Evolutionary conservation across 306 rosid genomes (phyloP), one percentile per base, ranked within the genome.

Genomic region (Lablab purpureus): DNA sequence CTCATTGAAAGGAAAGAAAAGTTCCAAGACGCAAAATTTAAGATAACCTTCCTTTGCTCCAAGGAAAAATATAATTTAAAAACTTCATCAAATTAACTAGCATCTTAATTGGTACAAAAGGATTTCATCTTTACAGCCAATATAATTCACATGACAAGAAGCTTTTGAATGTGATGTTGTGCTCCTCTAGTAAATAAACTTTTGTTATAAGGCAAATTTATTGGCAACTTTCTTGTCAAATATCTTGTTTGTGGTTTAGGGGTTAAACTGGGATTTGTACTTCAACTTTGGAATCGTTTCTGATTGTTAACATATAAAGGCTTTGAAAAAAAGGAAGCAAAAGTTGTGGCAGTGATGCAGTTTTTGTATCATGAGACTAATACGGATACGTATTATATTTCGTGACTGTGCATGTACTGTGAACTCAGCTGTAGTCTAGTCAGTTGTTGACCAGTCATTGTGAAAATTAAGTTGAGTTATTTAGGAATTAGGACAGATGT

Each of bases 101-200:
- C 64, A 80, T 70, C 73, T 58, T 41, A 46, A 52, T 46, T 34
- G 50, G 45, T 27, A 69, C 62, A 23, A 36, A 74, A 30, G 25
- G 50, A 75, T 79, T 59, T 41, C 81, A 82, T 25, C 52, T 13
- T 70, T 82, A 40, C 58, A 75, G 19, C 37, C 43, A 51, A 36
- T 66, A 71, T 66, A 67, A 40, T 21, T 82, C 70, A 75, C 46
- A 58, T 66, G 30, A 75, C 46, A 58, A 62, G 30, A 55, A 45
- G 77, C 97, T 95, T 93, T 84, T 88, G 98, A 78, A 91, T 80
- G 76, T 85, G 76, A 82, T 91, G 94, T 34, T 93, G 90, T 60
- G 97, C 88, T 41, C 98, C 96, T 51, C 92, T 97, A 55, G 93
- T 83, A 79, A 93, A 81, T 83, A 95, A 95, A 69, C 70, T 19